These are phyloP conservation scores for Diphasiastrum complanatum DNA, from an alignment of 83 land plant genomes.

Conservation along the genomic window DNA sequence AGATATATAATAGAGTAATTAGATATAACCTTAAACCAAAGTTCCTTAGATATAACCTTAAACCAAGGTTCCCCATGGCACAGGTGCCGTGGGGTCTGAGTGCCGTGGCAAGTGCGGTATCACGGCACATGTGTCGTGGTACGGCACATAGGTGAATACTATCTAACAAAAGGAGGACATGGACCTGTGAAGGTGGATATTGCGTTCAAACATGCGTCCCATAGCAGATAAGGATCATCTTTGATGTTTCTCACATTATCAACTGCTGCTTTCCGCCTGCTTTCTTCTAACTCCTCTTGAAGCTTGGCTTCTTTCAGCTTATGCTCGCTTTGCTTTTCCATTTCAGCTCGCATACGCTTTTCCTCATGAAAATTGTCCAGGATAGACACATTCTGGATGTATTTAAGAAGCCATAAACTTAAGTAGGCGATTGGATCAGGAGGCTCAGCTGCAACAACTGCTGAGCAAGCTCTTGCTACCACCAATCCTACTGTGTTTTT, in stretches of 20 bases:
- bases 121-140: too few relatives aligned
- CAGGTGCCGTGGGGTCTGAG: too few relatives aligned
- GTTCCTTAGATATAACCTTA: too few relatives aligned
- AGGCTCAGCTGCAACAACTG: conserved; percentile 4
- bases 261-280: neutral
- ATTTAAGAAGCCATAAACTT: conserved; percentile 7
- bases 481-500: conserved; percentile 8
- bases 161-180: too few relatives aligned
- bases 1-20: too few relatives aligned
- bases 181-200: conserved; percentile 10
- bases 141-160: too few relatives aligned
- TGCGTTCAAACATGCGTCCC: conserved; percentile 3
- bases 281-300: neutral
- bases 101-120: too few relatives aligned
- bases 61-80: too few relatives aligned
- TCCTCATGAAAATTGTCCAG: neutral
- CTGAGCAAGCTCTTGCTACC: conserved; percentile 6
- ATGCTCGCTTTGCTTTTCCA: neutral
- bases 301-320: neutral
- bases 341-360: neutral
- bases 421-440: conserved; percentile 8
- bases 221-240: conserved; percentile 13
- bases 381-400: conserved; percentile 6
- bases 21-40: too few relatives aligned
- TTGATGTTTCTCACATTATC: neutral